phyloP scores from a whole-genome alignment of 1,284 basidiomycete species.

The Austropuccinia psidii region DNA sequence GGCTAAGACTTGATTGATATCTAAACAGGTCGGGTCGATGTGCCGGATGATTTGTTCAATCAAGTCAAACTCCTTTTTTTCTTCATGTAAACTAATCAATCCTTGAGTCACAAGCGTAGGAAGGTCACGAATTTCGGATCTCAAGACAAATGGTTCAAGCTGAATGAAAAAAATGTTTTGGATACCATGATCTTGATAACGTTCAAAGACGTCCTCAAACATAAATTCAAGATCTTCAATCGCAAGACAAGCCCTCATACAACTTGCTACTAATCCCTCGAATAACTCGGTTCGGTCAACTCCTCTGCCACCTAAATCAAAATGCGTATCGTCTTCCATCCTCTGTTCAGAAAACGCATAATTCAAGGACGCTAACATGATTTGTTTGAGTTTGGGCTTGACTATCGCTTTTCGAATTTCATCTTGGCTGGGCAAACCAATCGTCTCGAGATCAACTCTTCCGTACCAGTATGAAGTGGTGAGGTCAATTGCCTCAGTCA shows the following conservation, averaged over 20 bases:
- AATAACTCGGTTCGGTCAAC: slow-evolving; percentile 86
- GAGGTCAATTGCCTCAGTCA: slow-evolving; percentile 80
- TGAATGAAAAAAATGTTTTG: slow-evolving; percentile 75
- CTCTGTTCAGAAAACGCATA: slow-evolving; percentile 93
- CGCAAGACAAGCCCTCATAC: slow-evolving; percentile 71
- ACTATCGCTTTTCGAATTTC: slow-evolving; percentile 59
- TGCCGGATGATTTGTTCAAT: slow-evolving; percentile 92
- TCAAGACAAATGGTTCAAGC: slow-evolving; percentile 75
- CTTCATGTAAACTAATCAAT: slow-evolving; percentile 67
- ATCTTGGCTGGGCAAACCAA: slow-evolving; percentile 68
- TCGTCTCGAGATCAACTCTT: slow-evolving; percentile 71
- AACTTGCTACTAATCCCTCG: slow-evolving; percentile 73
- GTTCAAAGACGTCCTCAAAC: slow-evolving; percentile 85
- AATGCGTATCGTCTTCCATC: slow-evolving; percentile 78
- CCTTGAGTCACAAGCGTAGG: slow-evolving; percentile 70
- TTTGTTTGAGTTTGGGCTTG: slow-evolving; percentile 66
- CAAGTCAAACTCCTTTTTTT: slow-evolving; percentile 59
- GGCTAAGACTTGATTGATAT: slow-evolving; percentile 83
- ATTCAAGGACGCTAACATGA: slow-evolving; percentile 76
- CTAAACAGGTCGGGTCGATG: slow-evolving; percentile 80
- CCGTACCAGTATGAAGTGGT: slow-evolving; percentile 76
- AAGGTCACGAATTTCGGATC: slow-evolving; percentile 62
- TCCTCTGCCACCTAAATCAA: slow-evolving; percentile 71
- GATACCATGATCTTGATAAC: slow-evolving; percentile 77
- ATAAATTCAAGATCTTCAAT: slow-evolving; percentile 74